These are phyloP conservation scores for Rhodotorula kratochvilovae DNA, from an alignment of 768 basidiomycete species.

Conservation along the genomic window DNA sequence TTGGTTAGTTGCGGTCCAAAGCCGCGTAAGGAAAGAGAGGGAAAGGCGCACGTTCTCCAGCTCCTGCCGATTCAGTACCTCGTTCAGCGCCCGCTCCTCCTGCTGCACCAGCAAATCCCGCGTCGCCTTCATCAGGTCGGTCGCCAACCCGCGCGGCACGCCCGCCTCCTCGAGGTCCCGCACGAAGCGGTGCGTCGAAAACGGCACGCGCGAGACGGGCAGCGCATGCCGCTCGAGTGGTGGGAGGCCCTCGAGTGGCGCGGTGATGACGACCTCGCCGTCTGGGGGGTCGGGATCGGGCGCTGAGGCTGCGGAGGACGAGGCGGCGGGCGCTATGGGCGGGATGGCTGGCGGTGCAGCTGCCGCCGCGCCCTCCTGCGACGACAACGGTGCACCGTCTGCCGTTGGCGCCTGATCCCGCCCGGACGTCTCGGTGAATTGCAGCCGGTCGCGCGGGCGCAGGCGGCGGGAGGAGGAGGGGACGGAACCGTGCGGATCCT, in stretches of 20 bases:
- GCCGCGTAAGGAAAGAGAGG: not conserved
- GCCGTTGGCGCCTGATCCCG: not conserved
- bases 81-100: slow-evolving; percentile 43
- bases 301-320: not conserved
- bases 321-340: not conserved
- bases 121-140: slow-evolving; percentile 48
- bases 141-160: slow-evolving; percentile 40
- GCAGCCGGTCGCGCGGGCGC: slow-evolving; percentile 20
- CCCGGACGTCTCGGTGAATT: slow-evolving; percentile 29
- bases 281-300: not conserved
- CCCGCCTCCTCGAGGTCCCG: slow-evolving; percentile 46
- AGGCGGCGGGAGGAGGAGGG: slow-evolving; percentile 6
- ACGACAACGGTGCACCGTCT: not conserved
- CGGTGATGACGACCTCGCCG: slow-evolving; percentile 12
- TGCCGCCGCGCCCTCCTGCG: not conserved
- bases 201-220: slow-evolving; percentile 44
- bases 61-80: slow-evolving; percentile 49
- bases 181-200: slow-evolving; percentile 51
- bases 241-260: slow-evolving; percentile 16
- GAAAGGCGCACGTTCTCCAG: slow-evolving; percentile 51
- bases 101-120: slow-evolving; percentile 45
- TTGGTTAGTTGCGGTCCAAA: not conserved
- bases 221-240: slow-evolving; percentile 18
- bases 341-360: not conserved
- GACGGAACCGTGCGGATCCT: slow-evolving; percentile 8